These are phyloP conservation scores for Heterobasidion occidentale DNA, from an alignment of 1,284 basidiomycete genomes.

Conservation along the genomic window DNA sequence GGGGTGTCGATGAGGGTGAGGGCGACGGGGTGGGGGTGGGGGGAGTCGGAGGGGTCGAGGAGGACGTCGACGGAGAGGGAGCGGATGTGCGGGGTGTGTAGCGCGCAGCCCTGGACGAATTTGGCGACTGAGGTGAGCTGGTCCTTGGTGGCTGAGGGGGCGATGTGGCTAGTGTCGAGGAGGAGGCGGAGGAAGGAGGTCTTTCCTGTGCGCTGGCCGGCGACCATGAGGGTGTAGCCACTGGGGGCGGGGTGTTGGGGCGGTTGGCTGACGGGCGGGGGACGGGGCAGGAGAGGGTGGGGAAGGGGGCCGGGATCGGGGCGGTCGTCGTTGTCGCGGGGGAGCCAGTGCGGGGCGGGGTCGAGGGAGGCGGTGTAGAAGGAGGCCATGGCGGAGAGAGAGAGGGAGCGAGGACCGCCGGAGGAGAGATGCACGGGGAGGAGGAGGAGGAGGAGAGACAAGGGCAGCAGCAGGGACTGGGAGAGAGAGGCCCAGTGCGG, in stretches of 20 bases:
- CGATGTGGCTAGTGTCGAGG: slow-evolving; percentile 64
- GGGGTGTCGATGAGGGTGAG: slow-evolving; percentile 76
- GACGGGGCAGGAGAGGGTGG: slow-evolving; percentile 23
- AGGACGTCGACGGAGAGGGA: slow-evolving; percentile 61
- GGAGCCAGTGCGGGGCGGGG: slow-evolving; percentile 33
- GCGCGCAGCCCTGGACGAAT: slow-evolving; percentile 65
- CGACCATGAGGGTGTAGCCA: slow-evolving; percentile 67
- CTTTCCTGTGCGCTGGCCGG: slow-evolving; percentile 70
- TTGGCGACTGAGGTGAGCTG: slow-evolving; percentile 69
- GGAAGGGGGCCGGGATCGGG: slow-evolving; percentile 19
- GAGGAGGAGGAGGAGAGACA: slow-evolving; percentile 16
- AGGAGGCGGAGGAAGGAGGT: slow-evolving; percentile 73
- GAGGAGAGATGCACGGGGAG: slow-evolving; percentile 15
- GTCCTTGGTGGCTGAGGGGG: slow-evolving; percentile 48
- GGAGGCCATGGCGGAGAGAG: slow-evolving; percentile 11
- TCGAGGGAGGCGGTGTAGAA: slow-evolving; percentile 19
- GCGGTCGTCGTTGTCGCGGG: slow-evolving; percentile 35
- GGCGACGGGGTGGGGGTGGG: slow-evolving; percentile 37
- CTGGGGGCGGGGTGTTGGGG: slow-evolving; percentile 12
- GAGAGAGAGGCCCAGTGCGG: not conserved
- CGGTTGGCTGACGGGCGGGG: slow-evolving; percentile 3
- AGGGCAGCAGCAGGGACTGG: slow-evolving; percentile 12
- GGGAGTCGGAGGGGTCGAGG: slow-evolving; percentile 38
- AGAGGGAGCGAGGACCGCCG: slow-evolving; percentile 16
- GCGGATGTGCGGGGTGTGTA: slow-evolving; percentile 61